phyloP scores from a whole-genome alignment of 2,329 filamentous ascomycete genomes.

The Penicillium concentricum region DNA sequence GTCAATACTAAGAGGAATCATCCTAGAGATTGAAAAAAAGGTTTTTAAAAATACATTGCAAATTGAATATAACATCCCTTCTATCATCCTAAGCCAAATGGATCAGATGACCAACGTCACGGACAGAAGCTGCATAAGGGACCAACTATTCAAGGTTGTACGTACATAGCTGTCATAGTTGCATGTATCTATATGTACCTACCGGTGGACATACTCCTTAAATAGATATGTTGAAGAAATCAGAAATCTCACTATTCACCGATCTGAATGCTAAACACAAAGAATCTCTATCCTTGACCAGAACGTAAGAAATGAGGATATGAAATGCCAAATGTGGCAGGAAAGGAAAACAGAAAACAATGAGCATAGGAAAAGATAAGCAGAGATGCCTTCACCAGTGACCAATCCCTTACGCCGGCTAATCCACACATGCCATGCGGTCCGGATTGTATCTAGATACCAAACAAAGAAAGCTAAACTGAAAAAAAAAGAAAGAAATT shows the following conservation, averaged over 20 bases:
- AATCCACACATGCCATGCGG: slow-evolving; percentile 20
- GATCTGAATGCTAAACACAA: slow-evolving; percentile 1
- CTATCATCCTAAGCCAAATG: too few relatives aligned
- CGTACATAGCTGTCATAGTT: neutral
- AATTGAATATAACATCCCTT: too few relatives aligned
- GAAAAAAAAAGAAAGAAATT: slow-evolving; percentile 1
- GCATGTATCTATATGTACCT: neutral
- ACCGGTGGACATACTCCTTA: neutral
- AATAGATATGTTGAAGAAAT: neutral
- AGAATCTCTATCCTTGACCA: neutral
- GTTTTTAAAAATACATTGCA: too few relatives aligned
- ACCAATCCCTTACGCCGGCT: slow-evolving; percentile 23
- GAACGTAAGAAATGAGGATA: neutral
- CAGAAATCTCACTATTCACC: neutral
- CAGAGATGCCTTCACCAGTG: slow-evolving; percentile 12
- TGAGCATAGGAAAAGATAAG: slow-evolving; percentile 6
- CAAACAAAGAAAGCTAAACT: slow-evolving; percentile 7
- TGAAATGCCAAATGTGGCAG: neutral
- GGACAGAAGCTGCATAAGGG: neutral
- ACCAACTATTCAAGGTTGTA: neutral
- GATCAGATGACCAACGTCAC: too few relatives aligned
- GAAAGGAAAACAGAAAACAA: neutral
- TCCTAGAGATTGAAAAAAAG: too few relatives aligned
- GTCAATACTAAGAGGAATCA: too few relatives aligned
- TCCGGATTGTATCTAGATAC: slow-evolving; percentile 5